Evolutionary conservation across 108 stramenopile genomes (phyloP), one percentile per base, ranked within the genome.

Genomic region (Chaetoceros muelleri): DNA sequence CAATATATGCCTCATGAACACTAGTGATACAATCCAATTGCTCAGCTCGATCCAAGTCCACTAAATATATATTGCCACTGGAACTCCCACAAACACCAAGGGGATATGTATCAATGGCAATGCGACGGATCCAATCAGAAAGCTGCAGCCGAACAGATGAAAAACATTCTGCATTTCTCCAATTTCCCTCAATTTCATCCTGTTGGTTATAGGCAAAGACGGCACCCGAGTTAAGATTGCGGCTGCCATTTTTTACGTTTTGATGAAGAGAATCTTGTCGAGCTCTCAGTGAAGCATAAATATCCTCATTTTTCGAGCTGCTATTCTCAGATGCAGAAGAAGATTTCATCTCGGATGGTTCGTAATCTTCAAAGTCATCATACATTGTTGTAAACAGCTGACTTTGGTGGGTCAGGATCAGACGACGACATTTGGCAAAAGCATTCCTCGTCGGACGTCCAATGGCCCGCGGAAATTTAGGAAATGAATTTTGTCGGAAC

Each of bases 71-170:
- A 23, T 67, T 63, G 30, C 83, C 81, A 30, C 57, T n/a, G 17
- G 83, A 66, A 47, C 62, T 74, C 2, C 87, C 87, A 55, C 76
- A 79, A 1, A 69, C 87, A 0, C 68, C 83, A 54, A 80, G 57
- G 1, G 87, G 87, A 59, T 83, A 89, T 23, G 46, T 30, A 0
- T 78, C 80, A 23, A 89, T 60, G 48, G 66, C 70, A 1, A 89
- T 51, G n/a, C 87, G 71, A 50, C 87, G 69, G 3, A 85, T 67
- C 81, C 81, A 89, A 57, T 89, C 87, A 27, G 67, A 53, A 31
- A 75, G 22, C 20, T 53, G 28, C 19, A 75, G 46, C 7, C 62
- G 69, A 1, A 75, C 58, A 0, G 58, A 51, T 25, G 63, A 60
- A 1, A 29, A 18, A 49, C 69, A 70, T 24, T 62, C 51, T 0